Base-by-base conservation (phyloP, 148 eudicot genomes). In the Heliosperma pusillum region DNA sequence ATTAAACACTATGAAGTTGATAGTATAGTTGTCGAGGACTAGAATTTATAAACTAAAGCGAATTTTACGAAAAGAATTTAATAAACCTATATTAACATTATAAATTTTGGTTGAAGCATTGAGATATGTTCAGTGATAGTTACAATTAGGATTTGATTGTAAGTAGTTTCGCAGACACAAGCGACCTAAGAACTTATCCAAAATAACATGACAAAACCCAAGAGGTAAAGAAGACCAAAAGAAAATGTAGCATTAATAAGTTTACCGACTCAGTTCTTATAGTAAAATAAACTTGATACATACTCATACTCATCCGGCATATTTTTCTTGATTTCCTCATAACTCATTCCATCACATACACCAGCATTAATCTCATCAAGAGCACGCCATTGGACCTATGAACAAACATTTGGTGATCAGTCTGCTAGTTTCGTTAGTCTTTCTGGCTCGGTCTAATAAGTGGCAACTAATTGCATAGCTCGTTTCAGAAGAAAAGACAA, bases 241-340 rank as follows among this genome's bases (percentile, higher is more conserved):
- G 17, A 63, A 21, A 13, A 25, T 55, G 71, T 74, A 10, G 3
- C 17, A 19, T 29, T 25, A 74, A 62, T 29, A 30, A 30, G 27
- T 44, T 15, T 45, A 12, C 1, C 19, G 30, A 66, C 40, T 56
- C 47, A 7, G n/a, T 53, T 21, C 15, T 29, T 27, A 30, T 27
- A 21, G 73, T 10, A 76, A 67, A 60, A 63, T 61, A 47, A 67
- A 77, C 27, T 17, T 57, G 70, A 30, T 79, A 84, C 92, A 78
- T 90, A 95, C 99, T 88, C 89, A 7, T 88, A 92, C 76, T 95
- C 99, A 60, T 92, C 99, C 2, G 96, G 97, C 97, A 95, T 95
- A 74, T 90, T 95, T 80, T 88, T 95, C 83, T 95, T 89, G 81
- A 92, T 85, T 83, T 95, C 99, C 78, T 81, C 89, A 64, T 95